A percentile compares a stretch with the other conserved stretches of the same genome.
Conservation (phyloP, 2,329 filamentous ascomycete species). For the Lomentospora prolificans region DNA sequence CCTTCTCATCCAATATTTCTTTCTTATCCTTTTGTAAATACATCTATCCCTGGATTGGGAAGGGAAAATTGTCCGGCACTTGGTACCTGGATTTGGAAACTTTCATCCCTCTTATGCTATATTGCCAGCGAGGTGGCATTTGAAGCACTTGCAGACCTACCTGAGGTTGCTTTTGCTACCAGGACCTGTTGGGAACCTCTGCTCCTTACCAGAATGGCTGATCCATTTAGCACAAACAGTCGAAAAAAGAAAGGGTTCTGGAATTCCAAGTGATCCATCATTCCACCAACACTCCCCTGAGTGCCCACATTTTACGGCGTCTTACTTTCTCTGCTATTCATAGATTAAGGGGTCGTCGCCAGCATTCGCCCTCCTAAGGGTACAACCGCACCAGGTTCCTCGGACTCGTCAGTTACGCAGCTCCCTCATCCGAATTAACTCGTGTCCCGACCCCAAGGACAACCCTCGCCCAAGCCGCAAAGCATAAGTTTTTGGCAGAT, state of each 20-base stretch:
- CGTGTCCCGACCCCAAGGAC: no score
- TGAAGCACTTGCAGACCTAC: not conserved
- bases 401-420: no score
- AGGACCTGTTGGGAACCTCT: no score
- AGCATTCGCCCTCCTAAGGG: not conserved
- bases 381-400: no score
- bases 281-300: no score
- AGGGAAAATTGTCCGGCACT: not conserved
- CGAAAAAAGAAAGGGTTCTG: no score
- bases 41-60: not conserved
- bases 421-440: no score
- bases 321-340: not conserved
- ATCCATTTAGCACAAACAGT: no score
- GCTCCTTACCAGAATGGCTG: no score
- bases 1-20: not conserved
- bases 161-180: not conserved
- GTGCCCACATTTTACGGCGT: not conserved
- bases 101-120: not conserved
- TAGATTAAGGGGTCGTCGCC: not conserved
- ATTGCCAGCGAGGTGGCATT: not conserved
- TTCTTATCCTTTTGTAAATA: not conserved
- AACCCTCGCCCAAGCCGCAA: not conserved
- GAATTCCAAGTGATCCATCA: no score
- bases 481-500: not conserved
- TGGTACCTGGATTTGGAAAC: slow-evolving; percentile 1